Evolutionary conservation across 495 filamentous ascomycete species (phyloP), one percentile per base, ranked within the genome.

Genomic region (Talaromyces ruber): DNA sequence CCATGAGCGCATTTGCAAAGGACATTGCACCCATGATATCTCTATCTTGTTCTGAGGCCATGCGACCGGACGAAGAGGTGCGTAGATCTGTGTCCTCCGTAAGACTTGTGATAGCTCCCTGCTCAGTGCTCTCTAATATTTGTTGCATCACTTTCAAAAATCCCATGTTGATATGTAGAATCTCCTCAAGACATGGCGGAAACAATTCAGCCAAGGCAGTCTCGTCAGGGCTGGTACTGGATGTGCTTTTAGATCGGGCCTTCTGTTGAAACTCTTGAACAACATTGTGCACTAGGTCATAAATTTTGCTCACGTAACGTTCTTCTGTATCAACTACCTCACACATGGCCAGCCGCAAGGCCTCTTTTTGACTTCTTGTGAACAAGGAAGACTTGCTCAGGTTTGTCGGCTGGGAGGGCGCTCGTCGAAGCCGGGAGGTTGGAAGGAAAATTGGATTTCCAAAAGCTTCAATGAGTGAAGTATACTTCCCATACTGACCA

Each of bases 271-370:
- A 92, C 58, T 93, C 89, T 58, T 84, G 82, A 22, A 82, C 83
- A 18, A 97, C 82, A 63, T 84, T 84, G 58, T 89, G 85, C 50
- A 95, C 86, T 53, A 98, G 77, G 52, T 92, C 87, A 64, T 88
- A 84, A 37, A 98, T 66, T 68, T 96, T 96, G 68, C 81, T 77
- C 32, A 98, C 91, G 73, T 97, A 99, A 67, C 90, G 85, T 67
- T 93, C 91, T 73, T 99, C 94, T 0, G 94, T 99, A 66, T 96
- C 91, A 26, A 96, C 82, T 61, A 98, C 69, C 71, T 99, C 94
- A 64, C 86, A 89, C 85, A 99, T 88, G 68, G 96, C 92, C 64
- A 90, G 85, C 58, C 92, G 86, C 61, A 98, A 72, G 45, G 87
- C 86, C 59, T 92, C 83, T 68, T 95, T 93, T 67, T 97, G 91